Conservation (phyloP, 2,329 filamentous ascomycete genomes). For the Bipolaris cookei region DNA sequence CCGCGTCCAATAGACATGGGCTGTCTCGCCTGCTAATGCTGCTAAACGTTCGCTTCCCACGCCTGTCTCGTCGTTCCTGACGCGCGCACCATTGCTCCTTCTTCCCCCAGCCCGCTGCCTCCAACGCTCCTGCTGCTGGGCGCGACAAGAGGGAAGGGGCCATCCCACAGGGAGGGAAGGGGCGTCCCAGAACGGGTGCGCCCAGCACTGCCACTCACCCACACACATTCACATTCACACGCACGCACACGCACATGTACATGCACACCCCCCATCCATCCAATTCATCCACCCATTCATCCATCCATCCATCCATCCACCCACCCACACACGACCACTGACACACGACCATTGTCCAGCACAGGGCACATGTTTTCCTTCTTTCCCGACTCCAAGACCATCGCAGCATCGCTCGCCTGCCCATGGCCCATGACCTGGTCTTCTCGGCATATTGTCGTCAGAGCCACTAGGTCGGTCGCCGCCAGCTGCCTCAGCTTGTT, state of each 20-base stretch:
- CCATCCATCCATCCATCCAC: too few species aligned
- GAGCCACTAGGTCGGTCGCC: constrained; percentile 3
- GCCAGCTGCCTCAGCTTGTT: constrained; percentile 12
- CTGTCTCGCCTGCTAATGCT: background rate
- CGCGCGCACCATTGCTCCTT: constrained; percentile 12
- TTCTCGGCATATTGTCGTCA: constrained; percentile 3
- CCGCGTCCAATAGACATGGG: constrained; percentile 14
- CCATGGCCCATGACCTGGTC: background rate
- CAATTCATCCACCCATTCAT: too few species aligned
- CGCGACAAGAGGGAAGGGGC: background rate
- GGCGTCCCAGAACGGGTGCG: background rate
- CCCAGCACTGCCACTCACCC: too few species aligned
- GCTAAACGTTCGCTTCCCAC: constrained; percentile 24
- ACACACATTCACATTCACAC: too few species aligned
- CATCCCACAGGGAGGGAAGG: background rate
- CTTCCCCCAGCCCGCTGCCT: background rate
- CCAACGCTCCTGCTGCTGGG: constrained; percentile 4
- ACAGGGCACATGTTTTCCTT: constrained; percentile 10
- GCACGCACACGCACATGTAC: too few species aligned
- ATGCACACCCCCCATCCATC: background rate
- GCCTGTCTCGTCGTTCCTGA: constrained; percentile 22
- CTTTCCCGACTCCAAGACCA: constrained; percentile 5
- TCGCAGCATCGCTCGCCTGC: background rate
- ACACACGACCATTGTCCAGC: too few species aligned
- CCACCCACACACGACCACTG: too few species aligned